A percentile compares a stretch with the other conserved stretches of the same genome.
Evolutionary conservation across 164 flowering plant species (phyloP).

Genomic region (Tetrastigma voinierianum): DNA sequence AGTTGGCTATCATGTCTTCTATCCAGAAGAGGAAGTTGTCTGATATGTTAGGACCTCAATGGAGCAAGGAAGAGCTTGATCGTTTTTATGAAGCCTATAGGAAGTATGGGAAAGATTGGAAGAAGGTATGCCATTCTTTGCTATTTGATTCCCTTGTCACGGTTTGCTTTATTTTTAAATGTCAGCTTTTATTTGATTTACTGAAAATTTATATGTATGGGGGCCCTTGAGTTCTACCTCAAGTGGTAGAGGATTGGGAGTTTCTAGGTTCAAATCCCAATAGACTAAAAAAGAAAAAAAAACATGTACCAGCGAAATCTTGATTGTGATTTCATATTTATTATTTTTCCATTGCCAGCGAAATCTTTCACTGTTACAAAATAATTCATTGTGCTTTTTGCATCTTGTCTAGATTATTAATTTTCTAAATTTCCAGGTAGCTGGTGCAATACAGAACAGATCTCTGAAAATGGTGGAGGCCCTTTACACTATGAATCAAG

Average conservation of each 20-base stretch:
- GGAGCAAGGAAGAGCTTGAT: slow-evolving; percentile 87
- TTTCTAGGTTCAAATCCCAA: no score
- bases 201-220: neutral
- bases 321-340: no score
- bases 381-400: neutral
- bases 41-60: slow-evolving; percentile 82
- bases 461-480: slow-evolving; percentile 93
- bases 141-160: neutral
- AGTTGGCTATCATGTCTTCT: slow-evolving; percentile 10
- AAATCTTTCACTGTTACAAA: no score
- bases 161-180: neutral
- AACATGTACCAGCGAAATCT: no score
- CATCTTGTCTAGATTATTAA: slow-evolving; percentile 4
- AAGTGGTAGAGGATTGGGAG: no score
- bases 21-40: slow-evolving; percentile 76
- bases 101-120: slow-evolving; percentile 88
- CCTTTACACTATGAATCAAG: slow-evolving; percentile 88
- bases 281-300: no score
- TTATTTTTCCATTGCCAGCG: no score
- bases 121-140: slow-evolving; percentile 47
- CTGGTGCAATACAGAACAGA: slow-evolving; percentile 64
- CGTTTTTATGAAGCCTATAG: slow-evolving; percentile 88
- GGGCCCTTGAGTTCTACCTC: no score
- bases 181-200: neutral
- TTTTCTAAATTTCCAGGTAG: slow-evolving; percentile 57